A percentile compares a stretch with the other conserved stretches of the same genome.
Conservation (phyloP, 805 yeast species). For the Kodamaea sagamina region DNA sequence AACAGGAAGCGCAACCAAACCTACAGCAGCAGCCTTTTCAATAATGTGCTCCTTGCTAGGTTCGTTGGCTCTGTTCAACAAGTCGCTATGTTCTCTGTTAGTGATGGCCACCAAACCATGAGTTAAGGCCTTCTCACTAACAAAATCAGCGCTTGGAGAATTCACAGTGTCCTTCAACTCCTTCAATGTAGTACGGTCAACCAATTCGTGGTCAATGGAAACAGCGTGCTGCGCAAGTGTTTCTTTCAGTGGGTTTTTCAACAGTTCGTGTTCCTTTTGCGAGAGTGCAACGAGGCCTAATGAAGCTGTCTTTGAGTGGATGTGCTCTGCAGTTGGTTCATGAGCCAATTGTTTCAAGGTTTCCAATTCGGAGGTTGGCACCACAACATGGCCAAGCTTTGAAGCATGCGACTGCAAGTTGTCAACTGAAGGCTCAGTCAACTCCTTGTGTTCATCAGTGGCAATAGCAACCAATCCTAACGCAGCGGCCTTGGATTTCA, state of each 20-base stretch:
- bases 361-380: slow-evolving; percentile 7
- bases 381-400: slow-evolving; percentile 11
- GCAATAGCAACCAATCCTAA: slow-evolving; percentile 17
- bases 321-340: slow-evolving; percentile 12
- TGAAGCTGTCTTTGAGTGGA: slow-evolving; percentile 7
- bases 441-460: slow-evolving; percentile 9
- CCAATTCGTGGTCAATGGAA: slow-evolving; percentile 12
- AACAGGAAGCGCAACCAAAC: slow-evolving; percentile 14
- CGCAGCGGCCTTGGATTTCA: slow-evolving; percentile 15
- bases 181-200: slow-evolving; percentile 13
- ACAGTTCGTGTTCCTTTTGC: slow-evolving; percentile 13
- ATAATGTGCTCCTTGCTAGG: slow-evolving; percentile 18
- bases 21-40: slow-evolving; percentile 16
- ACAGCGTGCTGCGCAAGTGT: slow-evolving; percentile 12
- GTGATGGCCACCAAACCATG: slow-evolving; percentile 15
- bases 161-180: slow-evolving; percentile 19
- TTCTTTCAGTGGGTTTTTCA: slow-evolving; percentile 17
- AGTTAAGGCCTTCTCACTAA: slow-evolving; percentile 14
- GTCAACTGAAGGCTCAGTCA: slow-evolving; percentile 11
- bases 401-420: slow-evolving; percentile 14
- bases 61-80: slow-evolving; percentile 17
- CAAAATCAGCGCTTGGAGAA: slow-evolving; percentile 17
- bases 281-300: slow-evolving; percentile 17
- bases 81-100: slow-evolving; percentile 12
- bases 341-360: slow-evolving; percentile 13